Conservation (phyloP, 371 early-diverging fungal genomes). For the Nematocida sp. region DNA sequence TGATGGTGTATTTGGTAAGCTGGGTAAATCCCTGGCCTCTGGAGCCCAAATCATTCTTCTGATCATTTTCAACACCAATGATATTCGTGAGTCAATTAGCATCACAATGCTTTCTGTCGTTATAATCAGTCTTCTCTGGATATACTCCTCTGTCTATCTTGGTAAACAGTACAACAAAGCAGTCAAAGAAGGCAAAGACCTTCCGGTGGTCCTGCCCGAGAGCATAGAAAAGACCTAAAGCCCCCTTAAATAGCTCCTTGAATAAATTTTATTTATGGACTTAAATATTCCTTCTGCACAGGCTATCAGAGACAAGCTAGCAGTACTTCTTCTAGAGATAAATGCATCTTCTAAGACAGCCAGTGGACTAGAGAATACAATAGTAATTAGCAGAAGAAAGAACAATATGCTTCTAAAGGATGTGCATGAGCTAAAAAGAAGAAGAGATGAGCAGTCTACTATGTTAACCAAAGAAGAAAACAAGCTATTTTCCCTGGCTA, state of each 20-base stretch:
- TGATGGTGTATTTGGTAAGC: constrained; percentile 64
- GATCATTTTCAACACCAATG: constrained; percentile 45
- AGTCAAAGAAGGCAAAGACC: constrained; percentile 48
- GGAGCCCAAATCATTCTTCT: constrained; percentile 54
- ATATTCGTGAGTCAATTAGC: constrained; percentile 55
- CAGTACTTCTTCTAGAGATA: not conserved
- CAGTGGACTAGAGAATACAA: constrained; percentile 1
- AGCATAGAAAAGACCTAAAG: not conserved
- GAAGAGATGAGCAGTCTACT: constrained; percentile 36
- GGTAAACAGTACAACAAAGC: constrained; percentile 55
- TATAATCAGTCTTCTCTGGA: constrained; percentile 57
- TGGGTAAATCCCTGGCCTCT: constrained; percentile 63
- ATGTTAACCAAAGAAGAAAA: constrained; percentile 46
- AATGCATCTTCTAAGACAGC: constrained; percentile 1
- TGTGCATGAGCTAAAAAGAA: constrained; percentile 32
- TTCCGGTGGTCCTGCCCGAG: constrained; percentile 11
- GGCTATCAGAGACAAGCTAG: constrained; percentile 13
- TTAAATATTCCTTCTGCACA: not conserved
- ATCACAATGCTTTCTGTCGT: constrained; percentile 30
- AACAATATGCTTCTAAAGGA: constrained; percentile 22
- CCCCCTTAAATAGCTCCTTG: not conserved
- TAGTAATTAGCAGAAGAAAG: constrained; percentile 24
- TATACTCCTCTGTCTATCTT: constrained; percentile 58
- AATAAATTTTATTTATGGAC: not conserved
- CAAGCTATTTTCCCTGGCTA: constrained; percentile 20